A percentile compares a stretch with the other conserved stretches of the same genome.
Conservation (phyloP, 2,329 filamentous ascomycete species). For the Aspergillus novoparasiticus region DNA sequence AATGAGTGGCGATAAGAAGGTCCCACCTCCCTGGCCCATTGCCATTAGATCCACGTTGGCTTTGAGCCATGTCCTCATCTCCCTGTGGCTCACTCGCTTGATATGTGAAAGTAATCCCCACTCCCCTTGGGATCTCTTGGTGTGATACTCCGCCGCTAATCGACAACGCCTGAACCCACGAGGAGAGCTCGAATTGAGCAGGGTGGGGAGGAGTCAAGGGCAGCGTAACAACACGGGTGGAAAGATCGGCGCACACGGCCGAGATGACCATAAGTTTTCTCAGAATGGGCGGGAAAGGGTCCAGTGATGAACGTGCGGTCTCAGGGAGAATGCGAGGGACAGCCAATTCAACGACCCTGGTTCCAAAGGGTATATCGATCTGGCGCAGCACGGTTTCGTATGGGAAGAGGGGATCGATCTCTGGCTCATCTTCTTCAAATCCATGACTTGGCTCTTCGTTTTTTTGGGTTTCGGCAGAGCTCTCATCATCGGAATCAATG, state of each 20-base stretch:
- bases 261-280: conserved; percentile 56
- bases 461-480: conserved; percentile 36
- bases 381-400: conserved; percentile 58
- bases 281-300: conserved; percentile 51
- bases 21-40: conserved; percentile 39
- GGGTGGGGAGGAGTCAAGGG: conserved; percentile 57
- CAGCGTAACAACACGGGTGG: conserved; percentile 57
- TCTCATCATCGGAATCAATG: conserved; percentile 60
- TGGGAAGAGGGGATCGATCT: conserved; percentile 59
- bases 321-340: conserved; percentile 49
- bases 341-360: conserved; percentile 56
- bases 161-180: conserved; percentile 51
- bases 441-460: conserved; percentile 33
- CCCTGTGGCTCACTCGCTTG: conserved; percentile 35
- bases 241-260: conserved; percentile 59
- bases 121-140: conserved; percentile 53
- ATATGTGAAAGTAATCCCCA: conserved; percentile 58
- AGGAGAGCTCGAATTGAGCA: conserved; percentile 36
- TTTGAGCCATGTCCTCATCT: conserved; percentile 34
- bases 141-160: conserved; percentile 52
- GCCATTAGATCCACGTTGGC: conserved; percentile 23
- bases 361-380: conserved; percentile 57
- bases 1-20: conserved; percentile 50
- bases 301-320: conserved; percentile 39
- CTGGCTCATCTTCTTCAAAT: conserved; percentile 57